phyloP scores from a whole-genome alignment of 768 basidiomycete species.

The Tulasnella sp. region DNA sequence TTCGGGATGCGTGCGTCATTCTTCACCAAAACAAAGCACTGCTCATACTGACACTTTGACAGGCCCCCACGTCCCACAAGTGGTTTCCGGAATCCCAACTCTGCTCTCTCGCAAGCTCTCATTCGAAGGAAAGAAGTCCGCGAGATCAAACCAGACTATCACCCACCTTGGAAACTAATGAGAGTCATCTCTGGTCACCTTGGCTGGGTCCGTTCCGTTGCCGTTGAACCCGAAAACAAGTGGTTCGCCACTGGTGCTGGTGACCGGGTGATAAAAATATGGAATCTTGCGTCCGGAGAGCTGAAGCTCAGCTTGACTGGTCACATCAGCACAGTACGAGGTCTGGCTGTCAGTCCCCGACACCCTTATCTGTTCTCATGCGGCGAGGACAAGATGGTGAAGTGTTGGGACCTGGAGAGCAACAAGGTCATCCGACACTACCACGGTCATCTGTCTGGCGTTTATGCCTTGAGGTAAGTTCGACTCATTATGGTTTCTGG shows the following conservation, averaged over 20 bases:
- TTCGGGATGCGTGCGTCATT: conserved; percentile 21
- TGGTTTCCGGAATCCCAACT: conserved; percentile 42
- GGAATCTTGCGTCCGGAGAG: conserved; percentile 97
- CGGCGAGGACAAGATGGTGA: conserved; percentile 99
- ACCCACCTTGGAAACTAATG: conserved; percentile 89
- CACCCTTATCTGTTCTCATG: conserved; percentile 98
- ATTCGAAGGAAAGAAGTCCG: conserved; percentile 86
- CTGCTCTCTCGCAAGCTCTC: conserved; percentile 74
- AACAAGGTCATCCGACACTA: conserved; percentile 99
- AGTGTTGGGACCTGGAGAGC: conserved; percentile 97
- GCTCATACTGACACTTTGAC: not conserved
- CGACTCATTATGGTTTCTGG: not conserved
- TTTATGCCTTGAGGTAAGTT: conserved; percentile 63
- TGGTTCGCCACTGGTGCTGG: conserved; percentile 99
- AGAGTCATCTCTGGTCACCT: conserved; percentile 96
- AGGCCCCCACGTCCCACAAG: conserved; percentile 25
- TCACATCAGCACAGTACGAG: conserved; percentile 93
- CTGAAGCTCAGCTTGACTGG: conserved; percentile 93
- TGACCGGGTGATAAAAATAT: conserved; percentile 96
- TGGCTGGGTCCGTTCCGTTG: conserved; percentile 93
- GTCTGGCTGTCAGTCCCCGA: conserved; percentile 78
- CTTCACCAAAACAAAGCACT: conserved; percentile 21
- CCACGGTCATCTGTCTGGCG: conserved; percentile 94
- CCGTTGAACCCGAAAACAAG: conserved; percentile 94
- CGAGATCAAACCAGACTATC: conserved; percentile 89